A percentile compares a stretch with the other conserved stretches of the same genome.
Conservation (phyloP, 176 grass and related monocot genomes). For the Poa annua region DNA sequence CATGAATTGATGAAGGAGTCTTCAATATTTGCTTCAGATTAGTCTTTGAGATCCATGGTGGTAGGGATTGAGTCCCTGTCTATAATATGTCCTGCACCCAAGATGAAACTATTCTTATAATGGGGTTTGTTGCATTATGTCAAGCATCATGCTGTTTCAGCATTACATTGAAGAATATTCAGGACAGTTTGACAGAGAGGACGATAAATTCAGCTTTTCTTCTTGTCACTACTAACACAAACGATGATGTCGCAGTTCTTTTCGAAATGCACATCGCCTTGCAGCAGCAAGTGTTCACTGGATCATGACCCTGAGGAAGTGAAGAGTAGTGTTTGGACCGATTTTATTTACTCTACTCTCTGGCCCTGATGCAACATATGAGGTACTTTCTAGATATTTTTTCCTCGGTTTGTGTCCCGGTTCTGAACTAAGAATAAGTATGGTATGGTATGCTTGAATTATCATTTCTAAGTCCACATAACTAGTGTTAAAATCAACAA, state of each 20-base stretch:
- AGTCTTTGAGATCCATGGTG: slow-evolving; percentile 1
- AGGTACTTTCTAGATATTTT: slow-evolving; percentile 50
- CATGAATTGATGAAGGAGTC: slow-evolving; percentile 84
- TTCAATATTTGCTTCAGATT: slow-evolving; percentile 41
- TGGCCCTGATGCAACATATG: slow-evolving; percentile 78
- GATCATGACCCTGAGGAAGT: slow-evolving; percentile 75
- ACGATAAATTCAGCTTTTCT: not conserved
- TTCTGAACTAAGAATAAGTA: not conserved
- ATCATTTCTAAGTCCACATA: slow-evolving; percentile 13
- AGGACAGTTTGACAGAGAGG: slow-evolving; percentile 21
- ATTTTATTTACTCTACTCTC: slow-evolving; percentile 78
- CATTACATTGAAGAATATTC: slow-evolving; percentile 63
- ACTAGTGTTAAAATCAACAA: not conserved
- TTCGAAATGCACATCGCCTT: slow-evolving; percentile 73
- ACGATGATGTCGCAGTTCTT: slow-evolving; percentile 66
- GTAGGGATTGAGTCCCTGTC: slow-evolving; percentile 30
- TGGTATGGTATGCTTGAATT: not conserved
- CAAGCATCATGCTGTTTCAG: slow-evolving; percentile 49
- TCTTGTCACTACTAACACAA: slow-evolving; percentile 37
- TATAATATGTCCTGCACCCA: slow-evolving; percentile 3
- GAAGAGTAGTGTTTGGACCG: slow-evolving; percentile 59
- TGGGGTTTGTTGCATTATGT: slow-evolving; percentile 37
- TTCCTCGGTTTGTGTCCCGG: not conserved
- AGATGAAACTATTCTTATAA: slow-evolving; percentile 14
- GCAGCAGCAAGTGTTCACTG: slow-evolving; percentile 83